phyloP scores from a whole-genome alignment of 2,329 filamentous ascomycete genomes.

The Alternaria metachromatica region DNA sequence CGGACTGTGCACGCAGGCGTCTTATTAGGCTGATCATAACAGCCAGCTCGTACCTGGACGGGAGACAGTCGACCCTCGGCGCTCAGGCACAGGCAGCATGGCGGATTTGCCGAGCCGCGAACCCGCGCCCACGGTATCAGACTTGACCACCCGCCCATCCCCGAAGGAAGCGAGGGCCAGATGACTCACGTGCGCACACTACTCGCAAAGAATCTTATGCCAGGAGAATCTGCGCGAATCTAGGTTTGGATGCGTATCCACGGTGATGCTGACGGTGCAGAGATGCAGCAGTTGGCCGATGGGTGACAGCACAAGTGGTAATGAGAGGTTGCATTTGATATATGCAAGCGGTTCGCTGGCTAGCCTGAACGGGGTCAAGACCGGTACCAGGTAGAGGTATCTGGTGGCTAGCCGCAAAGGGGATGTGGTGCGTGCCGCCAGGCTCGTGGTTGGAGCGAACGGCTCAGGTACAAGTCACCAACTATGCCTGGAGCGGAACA shows the following conservation, averaged over 20 bases:
- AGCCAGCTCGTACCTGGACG: slow-evolving; percentile 1
- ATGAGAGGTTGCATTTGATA: slow-evolving; percentile 1
- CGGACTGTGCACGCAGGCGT: not conserved
- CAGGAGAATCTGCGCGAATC: not conserved
- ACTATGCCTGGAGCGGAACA: not conserved
- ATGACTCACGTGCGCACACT: slow-evolving; percentile 2
- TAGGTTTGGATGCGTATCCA: not conserved
- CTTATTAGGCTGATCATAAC: slow-evolving; percentile 5
- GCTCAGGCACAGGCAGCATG: slow-evolving; percentile 16
- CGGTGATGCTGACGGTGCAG: not conserved
- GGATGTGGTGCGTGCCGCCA: slow-evolving; percentile 9
- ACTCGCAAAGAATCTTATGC: not conserved
- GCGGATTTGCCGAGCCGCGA: slow-evolving; percentile 27
- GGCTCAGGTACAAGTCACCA: slow-evolving; percentile 5
- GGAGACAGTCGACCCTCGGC: slow-evolving; percentile 10
- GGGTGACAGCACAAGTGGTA: not conserved
- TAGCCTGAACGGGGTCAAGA: slow-evolving; percentile 12
- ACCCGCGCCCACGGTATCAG: slow-evolving; percentile 26
- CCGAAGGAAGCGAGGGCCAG: slow-evolving; percentile 13
- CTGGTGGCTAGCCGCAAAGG: slow-evolving; percentile 9
- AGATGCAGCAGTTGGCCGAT: not conserved
- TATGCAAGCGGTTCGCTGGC: slow-evolving; percentile 9
- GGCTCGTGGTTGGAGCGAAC: slow-evolving; percentile 6
- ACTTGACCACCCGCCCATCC: slow-evolving; percentile 17
- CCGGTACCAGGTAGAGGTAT: slow-evolving; percentile 9